Conservation (phyloP, 345 rosid genomes). For the Salix udensis region DNA sequence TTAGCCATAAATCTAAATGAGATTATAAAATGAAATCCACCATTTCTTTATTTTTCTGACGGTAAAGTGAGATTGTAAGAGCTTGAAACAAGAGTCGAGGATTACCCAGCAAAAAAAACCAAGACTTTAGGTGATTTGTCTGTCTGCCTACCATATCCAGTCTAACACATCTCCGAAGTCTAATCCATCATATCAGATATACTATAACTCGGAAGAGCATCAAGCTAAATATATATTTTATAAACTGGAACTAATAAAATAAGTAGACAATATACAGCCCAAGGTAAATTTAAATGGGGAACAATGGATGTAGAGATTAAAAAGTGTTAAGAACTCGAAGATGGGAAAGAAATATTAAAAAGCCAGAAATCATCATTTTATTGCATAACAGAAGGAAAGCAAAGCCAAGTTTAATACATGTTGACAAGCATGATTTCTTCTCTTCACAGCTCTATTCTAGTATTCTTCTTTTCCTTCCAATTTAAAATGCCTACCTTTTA, state of each 20-base stretch:
- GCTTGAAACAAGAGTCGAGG: neutral
- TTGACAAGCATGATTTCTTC: constrained; percentile 1
- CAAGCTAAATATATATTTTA: neutral
- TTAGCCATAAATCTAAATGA: neutral
- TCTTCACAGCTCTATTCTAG: constrained; percentile 13
- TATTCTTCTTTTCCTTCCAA: neutral
- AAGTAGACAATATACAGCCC: neutral
- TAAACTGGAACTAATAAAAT: too few relatives aligned
- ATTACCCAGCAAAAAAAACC: neutral
- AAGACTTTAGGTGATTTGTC: neutral
- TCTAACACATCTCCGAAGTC: constrained; percentile 5
- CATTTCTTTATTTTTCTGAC: neutral
- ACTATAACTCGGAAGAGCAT: neutral
- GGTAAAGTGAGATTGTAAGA: neutral
- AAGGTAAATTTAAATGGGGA: neutral
- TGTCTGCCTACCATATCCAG: neutral
- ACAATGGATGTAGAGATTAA: neutral
- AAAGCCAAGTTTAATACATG: constrained; percentile 11
- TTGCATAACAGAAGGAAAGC: constrained; percentile 4
- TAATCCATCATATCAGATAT: constrained; percentile 15
- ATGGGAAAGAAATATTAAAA: constrained; percentile 3
- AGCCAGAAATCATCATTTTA: constrained; percentile 14
- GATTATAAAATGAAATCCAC: neutral
- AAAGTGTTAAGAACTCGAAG: neutral
- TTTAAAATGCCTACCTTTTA: constrained; percentile 1